These are phyloP conservation scores for Wolfiporia cocos DNA, from an alignment of 1,284 basidiomycete genomes.

Conservation along the genomic window DNA sequence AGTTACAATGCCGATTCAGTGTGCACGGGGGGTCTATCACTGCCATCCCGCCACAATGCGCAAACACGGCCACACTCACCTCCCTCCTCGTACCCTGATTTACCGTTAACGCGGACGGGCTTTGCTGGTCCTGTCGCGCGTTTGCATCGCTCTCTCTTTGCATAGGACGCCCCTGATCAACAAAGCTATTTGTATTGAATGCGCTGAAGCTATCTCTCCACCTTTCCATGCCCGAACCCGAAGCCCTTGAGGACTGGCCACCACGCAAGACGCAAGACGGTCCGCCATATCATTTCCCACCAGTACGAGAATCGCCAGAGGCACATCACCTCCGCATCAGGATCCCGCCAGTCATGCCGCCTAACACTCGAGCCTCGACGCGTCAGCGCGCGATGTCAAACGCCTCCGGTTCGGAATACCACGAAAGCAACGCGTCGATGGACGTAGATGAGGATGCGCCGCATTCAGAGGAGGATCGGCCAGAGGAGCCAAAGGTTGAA, in stretches of 20 bases:
- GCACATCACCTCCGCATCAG: background rate
- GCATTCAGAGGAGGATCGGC: constrained; percentile 21
- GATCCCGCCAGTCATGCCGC: constrained; percentile 21
- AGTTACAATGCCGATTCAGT: too few relatives aligned
- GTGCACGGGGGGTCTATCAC: too few relatives aligned
- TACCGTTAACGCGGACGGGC: background rate
- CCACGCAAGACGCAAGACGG: background rate
- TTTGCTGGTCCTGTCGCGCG: constrained; percentile 7
- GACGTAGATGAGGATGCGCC: constrained; percentile 25
- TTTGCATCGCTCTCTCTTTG: constrained; percentile 4
- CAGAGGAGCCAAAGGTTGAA: constrained; percentile 11
- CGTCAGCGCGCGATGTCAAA: constrained; percentile 17
- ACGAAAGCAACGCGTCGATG: constrained; percentile 48
- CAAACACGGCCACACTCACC: constrained; percentile 20
- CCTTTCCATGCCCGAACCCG: too few relatives aligned
- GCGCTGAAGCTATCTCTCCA: too few relatives aligned
- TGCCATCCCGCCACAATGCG: background rate
- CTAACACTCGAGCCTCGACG: constrained; percentile 20
- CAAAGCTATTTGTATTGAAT: too few relatives aligned
- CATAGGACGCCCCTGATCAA: too few relatives aligned
- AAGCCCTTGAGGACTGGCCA: constrained; percentile 12
- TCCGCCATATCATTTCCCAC: constrained; percentile 1
- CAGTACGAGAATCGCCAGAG: too few relatives aligned
- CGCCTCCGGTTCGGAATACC: constrained; percentile 65
- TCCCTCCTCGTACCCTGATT: constrained; percentile 11